Conservation (phyloP, 805 yeast genomes). For the Yamadazyma laniorum region DNA sequence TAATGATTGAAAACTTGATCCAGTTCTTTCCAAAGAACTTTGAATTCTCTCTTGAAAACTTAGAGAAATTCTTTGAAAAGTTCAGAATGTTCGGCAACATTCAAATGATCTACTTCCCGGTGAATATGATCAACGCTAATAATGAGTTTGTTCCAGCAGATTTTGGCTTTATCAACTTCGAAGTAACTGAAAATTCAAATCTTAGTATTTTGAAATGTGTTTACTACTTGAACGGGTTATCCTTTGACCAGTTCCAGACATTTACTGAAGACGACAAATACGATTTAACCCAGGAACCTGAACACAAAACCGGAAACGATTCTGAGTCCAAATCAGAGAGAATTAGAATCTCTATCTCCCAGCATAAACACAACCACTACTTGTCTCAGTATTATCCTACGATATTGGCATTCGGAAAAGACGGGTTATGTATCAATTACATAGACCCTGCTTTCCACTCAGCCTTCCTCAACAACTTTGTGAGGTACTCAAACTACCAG, state of each 20-base stretch:
- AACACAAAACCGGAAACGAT: not conserved
- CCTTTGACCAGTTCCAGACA: constrained; percentile 45
- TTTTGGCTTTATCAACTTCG: constrained; percentile 55
- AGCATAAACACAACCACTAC: constrained; percentile 35
- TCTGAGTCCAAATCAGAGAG: constrained; percentile 1
- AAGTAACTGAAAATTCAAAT: constrained; percentile 25
- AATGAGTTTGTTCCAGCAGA: constrained; percentile 18
- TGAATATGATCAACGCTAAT: constrained; percentile 5
- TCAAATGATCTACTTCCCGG: constrained; percentile 54
- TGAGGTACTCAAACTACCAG: constrained; percentile 41
- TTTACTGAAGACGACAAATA: constrained; percentile 14
- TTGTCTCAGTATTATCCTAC: constrained; percentile 17
- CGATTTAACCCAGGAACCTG: not conserved
- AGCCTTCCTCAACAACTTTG: constrained; percentile 16
- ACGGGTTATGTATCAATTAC: not conserved
- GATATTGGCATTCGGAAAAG: constrained; percentile 3
- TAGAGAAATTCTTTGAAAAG: constrained; percentile 28
- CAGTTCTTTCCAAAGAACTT: constrained; percentile 49
- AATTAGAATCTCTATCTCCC: constrained; percentile 31
- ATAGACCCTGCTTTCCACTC: constrained; percentile 7
- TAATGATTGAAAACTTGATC: constrained; percentile 44
- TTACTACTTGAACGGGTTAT: constrained; percentile 45
- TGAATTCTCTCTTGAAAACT: constrained; percentile 35
- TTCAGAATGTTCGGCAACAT: constrained; percentile 46
- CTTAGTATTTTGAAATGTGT: constrained; percentile 50